These are phyloP conservation scores for Cercospora brassicicola DNA, from an alignment of 2,329 filamentous ascomycete species.

Conservation along the genomic window DNA sequence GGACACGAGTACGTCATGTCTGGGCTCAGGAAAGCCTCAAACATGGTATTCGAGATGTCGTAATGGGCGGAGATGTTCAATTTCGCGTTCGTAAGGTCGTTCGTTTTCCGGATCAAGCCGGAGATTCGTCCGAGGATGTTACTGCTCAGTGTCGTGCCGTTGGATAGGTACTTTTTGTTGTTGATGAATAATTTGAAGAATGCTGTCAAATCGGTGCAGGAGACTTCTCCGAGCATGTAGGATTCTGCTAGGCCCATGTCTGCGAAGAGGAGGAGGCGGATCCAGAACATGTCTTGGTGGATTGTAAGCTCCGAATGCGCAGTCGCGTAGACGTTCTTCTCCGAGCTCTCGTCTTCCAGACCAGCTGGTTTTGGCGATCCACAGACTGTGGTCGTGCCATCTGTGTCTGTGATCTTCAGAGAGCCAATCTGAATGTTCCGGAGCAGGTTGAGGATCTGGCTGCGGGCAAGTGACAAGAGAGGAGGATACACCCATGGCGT, in stretches of 20 bases:
- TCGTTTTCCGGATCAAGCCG: slow-evolving; percentile 52
- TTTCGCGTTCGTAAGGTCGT: slow-evolving; percentile 55
- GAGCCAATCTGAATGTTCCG: slow-evolving; percentile 49
- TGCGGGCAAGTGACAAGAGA: slow-evolving; percentile 49
- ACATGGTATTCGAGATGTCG: slow-evolving; percentile 75
- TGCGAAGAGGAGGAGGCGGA: slow-evolving; percentile 66
- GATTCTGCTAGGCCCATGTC: slow-evolving; percentile 75
- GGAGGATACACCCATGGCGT: slow-evolving; percentile 52
- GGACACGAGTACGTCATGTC: slow-evolving; percentile 77
- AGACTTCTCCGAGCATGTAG: slow-evolving; percentile 71
- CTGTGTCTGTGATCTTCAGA: slow-evolving; percentile 47
- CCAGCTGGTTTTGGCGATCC: slow-evolving; percentile 41
- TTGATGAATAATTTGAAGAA: slow-evolving; percentile 75
- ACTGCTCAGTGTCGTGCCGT: slow-evolving; percentile 64
- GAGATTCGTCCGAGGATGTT: slow-evolving; percentile 59
- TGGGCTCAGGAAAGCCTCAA: slow-evolving; percentile 69
- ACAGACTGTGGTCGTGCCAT: slow-evolving; percentile 46
- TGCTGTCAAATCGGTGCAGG: slow-evolving; percentile 64
- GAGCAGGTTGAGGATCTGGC: slow-evolving; percentile 48
- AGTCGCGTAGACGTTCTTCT: slow-evolving; percentile 41
- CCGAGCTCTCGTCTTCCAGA: slow-evolving; percentile 35
- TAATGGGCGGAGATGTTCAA: slow-evolving; percentile 72
- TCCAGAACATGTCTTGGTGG: slow-evolving; percentile 68
- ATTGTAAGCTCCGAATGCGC: slow-evolving; percentile 59
- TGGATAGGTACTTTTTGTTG: slow-evolving; percentile 54